These are phyloP conservation scores for Scedosporium aurantiacum DNA, from an alignment of 2,329 filamentous ascomycete species.

Conservation along the genomic window DNA sequence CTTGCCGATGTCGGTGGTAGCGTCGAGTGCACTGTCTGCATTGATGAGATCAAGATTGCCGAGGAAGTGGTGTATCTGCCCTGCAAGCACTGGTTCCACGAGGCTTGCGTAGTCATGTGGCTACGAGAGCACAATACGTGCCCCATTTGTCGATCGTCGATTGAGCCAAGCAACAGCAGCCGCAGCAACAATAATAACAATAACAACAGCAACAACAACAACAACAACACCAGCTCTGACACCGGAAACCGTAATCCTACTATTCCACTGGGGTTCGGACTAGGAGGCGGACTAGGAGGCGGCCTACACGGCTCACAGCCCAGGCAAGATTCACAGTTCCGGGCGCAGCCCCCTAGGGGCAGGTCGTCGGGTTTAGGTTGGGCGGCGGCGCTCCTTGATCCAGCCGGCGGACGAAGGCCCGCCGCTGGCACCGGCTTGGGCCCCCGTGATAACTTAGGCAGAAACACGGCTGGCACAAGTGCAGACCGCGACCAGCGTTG, in stretches of 20 bases:
- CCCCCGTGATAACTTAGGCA: background rate
- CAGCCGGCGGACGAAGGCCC: background rate
- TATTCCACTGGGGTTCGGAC: background rate
- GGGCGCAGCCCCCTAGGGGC: background rate
- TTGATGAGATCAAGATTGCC: constrained; percentile 66
- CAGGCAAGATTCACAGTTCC: background rate
- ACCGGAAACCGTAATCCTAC: background rate
- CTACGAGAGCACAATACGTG: constrained; percentile 86
- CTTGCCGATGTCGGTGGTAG: constrained; percentile 36
- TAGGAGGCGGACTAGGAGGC: background rate
- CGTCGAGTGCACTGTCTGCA: constrained; percentile 87
- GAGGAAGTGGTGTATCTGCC: constrained; percentile 68
- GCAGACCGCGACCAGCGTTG: constrained; percentile 2
- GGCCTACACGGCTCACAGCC: background rate
- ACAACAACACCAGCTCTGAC: background rate
- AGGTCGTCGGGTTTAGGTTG: background rate
- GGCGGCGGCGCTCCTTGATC: background rate
- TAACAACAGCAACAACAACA: background rate
- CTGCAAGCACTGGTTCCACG: constrained; percentile 92
- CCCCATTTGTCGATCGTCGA: constrained; percentile 61
- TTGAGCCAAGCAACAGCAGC: constrained; percentile 24
- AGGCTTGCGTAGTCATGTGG: constrained; percentile 72
- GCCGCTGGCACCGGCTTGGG: background rate
- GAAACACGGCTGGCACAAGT: background rate
- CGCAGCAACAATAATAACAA: background rate